Base-by-base conservation (phyloP, 805 yeast species). In the Yamadazyma paraphyllophila region DNA sequence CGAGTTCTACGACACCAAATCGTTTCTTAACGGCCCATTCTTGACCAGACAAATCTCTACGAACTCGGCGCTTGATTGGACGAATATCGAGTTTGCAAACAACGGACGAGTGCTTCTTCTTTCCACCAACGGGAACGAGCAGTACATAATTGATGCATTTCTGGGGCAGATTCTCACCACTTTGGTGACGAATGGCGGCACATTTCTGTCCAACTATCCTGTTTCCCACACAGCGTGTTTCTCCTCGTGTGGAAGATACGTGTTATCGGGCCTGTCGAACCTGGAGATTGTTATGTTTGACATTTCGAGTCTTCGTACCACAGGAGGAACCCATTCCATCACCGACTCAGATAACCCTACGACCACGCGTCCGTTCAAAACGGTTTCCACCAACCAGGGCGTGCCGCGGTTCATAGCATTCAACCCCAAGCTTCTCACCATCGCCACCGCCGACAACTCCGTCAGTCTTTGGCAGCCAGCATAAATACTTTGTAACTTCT, bases 71-170 rank as follows among this genome's bases (percentile, higher is more conserved):
- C 20, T 32, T n/a, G 51, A 50, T 3, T 84, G 91, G 85, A 74
- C 75, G 27, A 83, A 82, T 53, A 49, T 88, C 16, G 95, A 88
- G 61, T 88, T 90, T 60, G 81, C 95, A 10, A 88, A 88, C 57
- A 83, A 20, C 82, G 58, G 91, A 91, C 20, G 83, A 82, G 55
- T 68, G 72, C 48, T 51, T 91, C 65, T 88, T 7, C 62, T 89
- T 2, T 77, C 80, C 4, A 77, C 82, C 4, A 75, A 75, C 25
- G 76, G 80, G 3, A 63, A 66, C 36, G 66, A 62, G 33, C 90
- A 85, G 58, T 69, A 82, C 43, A 64, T 90, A 1, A 59, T 83
- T 26, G 95, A 90, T 57, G 83, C 96, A 0, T 83, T 44, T 24
- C 42, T 38, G 42, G 46, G 46, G 12, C 20, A 11, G 7, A 7